Base-by-base conservation (phyloP, 108 stramenopile genomes). In the Fistulifera solaris region DNA sequence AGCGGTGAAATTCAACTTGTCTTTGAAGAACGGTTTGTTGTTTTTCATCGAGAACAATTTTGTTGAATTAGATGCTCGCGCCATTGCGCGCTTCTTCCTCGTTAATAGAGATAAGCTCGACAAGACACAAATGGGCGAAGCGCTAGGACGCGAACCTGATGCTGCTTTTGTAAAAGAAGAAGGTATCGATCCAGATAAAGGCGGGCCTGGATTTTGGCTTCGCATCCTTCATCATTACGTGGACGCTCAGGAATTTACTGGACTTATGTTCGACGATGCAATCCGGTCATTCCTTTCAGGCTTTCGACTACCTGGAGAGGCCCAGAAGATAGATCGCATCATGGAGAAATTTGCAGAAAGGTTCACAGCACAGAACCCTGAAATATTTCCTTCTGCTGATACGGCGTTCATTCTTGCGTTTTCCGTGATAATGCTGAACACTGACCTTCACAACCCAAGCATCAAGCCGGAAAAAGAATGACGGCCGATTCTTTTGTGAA, bases 281-380 rank as follows among this genome's bases (percentile, higher is more conserved):
- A 97, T 99, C 61, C 80, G 97, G 47, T 68, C 82, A 52, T 99
- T 97, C 62, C 75, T 98, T 18, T 73, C 76, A 26, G 97, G 99
- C 21, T 99, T 99, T 70, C 90, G 99, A 15, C 76, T 99, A 2
- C 99, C 99, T 5, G 99, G 99, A 1, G 99, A 99, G 72, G 96
- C 97, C 14, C 99, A 99, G 63, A 92, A 92, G 71, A 98, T 99
- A 73, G 99, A 99, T 61, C 89, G 99, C 28, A 98, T 99, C 43
- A 99, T 99, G 96, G 99, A 99, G 62, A 98, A 95, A 58, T 99
- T 98, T 65, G 98, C 98, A 8, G 97, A 96, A 66, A 76, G 81
- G 22, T 99, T 82, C 69, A 95, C 84, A 25, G 51, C 57, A 46
- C 89, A 95, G 61, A 96, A 96, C 71, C 54, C 58, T 8, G 75